Base-by-base conservation (phyloP, 148 eudicot species). In the Polygonum aviculare region DNA sequence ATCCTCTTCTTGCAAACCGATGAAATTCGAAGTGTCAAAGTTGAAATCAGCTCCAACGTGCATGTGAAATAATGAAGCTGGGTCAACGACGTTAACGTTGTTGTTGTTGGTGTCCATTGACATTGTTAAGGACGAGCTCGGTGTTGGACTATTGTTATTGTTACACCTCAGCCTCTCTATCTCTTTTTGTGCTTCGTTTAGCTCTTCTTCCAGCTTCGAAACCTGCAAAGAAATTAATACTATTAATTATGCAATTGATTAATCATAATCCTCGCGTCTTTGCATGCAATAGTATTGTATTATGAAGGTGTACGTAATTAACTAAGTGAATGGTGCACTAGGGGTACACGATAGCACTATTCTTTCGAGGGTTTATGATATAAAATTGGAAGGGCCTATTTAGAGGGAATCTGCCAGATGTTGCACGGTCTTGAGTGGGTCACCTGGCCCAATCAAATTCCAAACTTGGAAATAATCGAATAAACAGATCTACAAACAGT, bases 171-270 rank as follows among this genome's bases (percentile, higher is more conserved):
- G 45, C 79, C 77, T 76, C 14, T 87, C 77, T 7, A 88, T 83
- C 65, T 92, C 94, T 69, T 76, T 87, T 38, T 86, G 81, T 38
- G 93, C 90, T 12, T 87, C 91, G n/a, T 59, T 26, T 0, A 92
- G 88, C 73, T 90, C 82, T 39, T 83, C 91, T 52, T 87, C 86
- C 0, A 92, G 80, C 57, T 83, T 84, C 16, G 85, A 45, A 2
- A 90, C 85, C 95, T 90, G 74, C 2, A 16, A 51, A 51, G 16
- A 16, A 51, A 51, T 15, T 51, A 51, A 15, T 51, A 14, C 2
- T 16, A 10, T 0, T 12, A 41, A 48, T 48, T 12, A 63, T 1
- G 69, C 59, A 52, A 52, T 52, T 52, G 4, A 52, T 15, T 15
- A 52, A 19, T 21, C 7, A 21, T 8, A 11, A 19, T n/a, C 9